phyloP scores from a whole-genome alignment of 2,329 filamentous ascomycete species.

The Colletotrichum sojae region DNA sequence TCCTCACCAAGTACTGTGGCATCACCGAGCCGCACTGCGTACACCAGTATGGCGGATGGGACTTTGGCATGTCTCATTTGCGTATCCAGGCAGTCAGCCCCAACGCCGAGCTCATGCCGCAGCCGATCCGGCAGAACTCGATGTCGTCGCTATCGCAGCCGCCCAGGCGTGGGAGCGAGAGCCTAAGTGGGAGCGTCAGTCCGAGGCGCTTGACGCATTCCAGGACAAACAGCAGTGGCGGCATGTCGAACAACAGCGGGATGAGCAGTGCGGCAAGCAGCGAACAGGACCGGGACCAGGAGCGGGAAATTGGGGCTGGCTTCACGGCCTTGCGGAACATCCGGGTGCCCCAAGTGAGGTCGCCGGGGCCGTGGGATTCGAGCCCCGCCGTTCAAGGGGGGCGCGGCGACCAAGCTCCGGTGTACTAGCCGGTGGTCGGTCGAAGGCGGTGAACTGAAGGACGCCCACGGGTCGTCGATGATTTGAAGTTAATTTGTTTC shows the following conservation, averaged over 20 bases:
- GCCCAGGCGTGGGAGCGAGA: slow-evolving; percentile 39
- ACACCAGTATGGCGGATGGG: slow-evolving; percentile 60
- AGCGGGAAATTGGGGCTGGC: slow-evolving; percentile 34
- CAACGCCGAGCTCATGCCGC: slow-evolving; percentile 30
- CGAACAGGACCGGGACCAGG: slow-evolving; percentile 33
- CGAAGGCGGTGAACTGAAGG: background rate
- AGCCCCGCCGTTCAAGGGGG: slow-evolving; percentile 30
- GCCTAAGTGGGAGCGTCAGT: slow-evolving; percentile 40
- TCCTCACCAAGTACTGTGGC: slow-evolving; percentile 63
- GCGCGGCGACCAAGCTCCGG: slow-evolving; percentile 36
- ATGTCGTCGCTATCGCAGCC: slow-evolving; percentile 35
- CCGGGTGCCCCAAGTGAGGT: slow-evolving; percentile 36
- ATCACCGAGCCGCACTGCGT: slow-evolving; percentile 68
- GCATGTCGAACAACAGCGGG: slow-evolving; percentile 52
- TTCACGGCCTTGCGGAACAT: slow-evolving; percentile 40
- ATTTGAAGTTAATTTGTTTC: slow-evolving; percentile 16
- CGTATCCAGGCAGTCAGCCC: slow-evolving; percentile 38
- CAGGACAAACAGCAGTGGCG: slow-evolving; percentile 52
- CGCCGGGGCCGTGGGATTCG: slow-evolving; percentile 37
- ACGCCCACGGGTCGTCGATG: slow-evolving; percentile 1
- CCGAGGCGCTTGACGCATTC: slow-evolving; percentile 47
- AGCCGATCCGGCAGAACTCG: slow-evolving; percentile 37
- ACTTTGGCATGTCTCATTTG: slow-evolving; percentile 48
- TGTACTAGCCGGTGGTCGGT: slow-evolving; percentile 23
- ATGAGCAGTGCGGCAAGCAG: slow-evolving; percentile 45